These are phyloP conservation scores for Colletotrichum musae DNA, from an alignment of 2,329 filamentous ascomycete genomes.

Conservation along the genomic window DNA sequence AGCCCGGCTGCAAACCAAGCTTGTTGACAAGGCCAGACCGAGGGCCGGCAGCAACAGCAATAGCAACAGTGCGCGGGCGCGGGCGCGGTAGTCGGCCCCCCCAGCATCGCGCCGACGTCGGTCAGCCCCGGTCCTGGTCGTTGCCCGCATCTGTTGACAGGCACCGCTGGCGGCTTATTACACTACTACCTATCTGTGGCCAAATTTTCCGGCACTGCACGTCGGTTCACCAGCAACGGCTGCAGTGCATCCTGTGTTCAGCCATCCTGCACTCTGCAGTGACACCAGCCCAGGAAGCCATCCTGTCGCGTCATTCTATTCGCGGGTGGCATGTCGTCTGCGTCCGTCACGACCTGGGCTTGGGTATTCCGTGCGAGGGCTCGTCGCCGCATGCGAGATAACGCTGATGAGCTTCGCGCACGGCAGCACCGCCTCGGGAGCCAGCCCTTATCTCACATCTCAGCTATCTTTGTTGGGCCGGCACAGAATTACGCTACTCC, in stretches of 20 bases:
- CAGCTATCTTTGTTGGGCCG: constrained; percentile 13
- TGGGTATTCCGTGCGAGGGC: constrained; percentile 4
- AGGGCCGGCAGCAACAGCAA: constrained; percentile 2
- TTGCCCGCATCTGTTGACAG: constrained; percentile 23
- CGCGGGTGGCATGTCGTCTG: constrained; percentile 17
- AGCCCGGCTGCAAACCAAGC: constrained; percentile 13
- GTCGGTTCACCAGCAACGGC: constrained; percentile 20
- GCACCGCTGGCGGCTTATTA: constrained; percentile 11
- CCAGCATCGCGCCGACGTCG: constrained; percentile 35
- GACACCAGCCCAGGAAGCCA: constrained; percentile 3
- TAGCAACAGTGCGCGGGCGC: not conserved
- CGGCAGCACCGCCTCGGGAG: constrained; percentile 10
- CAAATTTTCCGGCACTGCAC: constrained; percentile 15
- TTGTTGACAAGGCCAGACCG: not conserved
- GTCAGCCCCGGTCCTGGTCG: constrained; percentile 24
- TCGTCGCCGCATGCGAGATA: constrained; percentile 26
- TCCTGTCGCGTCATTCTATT: constrained; percentile 3
- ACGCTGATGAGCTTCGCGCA: constrained; percentile 16
- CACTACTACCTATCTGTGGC: constrained; percentile 12
- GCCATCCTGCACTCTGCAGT: constrained; percentile 25
- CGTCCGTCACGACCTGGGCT: not conserved
- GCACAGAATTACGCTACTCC: constrained; percentile 17
- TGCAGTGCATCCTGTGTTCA: constrained; percentile 26
- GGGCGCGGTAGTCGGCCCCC: constrained; percentile 12
- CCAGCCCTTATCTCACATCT: constrained; percentile 29